Conservation (phyloP, 2,329 filamentous ascomycete species). For the Talaromyces sp. region DNA sequence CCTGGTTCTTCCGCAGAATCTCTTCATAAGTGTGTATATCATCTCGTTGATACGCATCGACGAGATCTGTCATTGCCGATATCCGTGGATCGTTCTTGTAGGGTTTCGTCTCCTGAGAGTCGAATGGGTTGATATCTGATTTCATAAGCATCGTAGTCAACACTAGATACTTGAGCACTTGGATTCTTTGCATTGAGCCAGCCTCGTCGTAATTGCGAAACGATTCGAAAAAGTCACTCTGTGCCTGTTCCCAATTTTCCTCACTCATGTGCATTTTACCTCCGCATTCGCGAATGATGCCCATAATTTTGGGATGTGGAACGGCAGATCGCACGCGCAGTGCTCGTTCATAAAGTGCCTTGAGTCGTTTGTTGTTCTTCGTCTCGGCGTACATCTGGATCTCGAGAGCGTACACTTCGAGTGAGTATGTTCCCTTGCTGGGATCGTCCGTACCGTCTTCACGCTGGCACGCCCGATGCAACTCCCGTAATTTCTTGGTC, state of each 20-base stretch:
- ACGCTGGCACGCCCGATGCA: constrained; percentile 83
- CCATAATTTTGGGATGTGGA: constrained; percentile 98
- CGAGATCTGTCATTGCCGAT: constrained; percentile 92
- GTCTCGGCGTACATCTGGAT: constrained; percentile 99
- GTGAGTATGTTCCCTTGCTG: constrained; percentile 90
- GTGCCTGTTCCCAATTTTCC: constrained; percentile 97
- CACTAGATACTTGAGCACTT: constrained; percentile 94
- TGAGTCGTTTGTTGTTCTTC: constrained; percentile 94
- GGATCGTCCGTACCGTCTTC: constrained; percentile 79
- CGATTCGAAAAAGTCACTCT: constrained; percentile 97
- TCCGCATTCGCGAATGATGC: constrained; percentile 95
- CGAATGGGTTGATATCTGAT: constrained; percentile 97
- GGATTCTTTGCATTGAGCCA: constrained; percentile 89
- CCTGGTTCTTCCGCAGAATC: constrained; percentile 80
- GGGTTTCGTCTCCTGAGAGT: constrained; percentile 97
- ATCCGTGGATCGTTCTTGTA: constrained; percentile 96
- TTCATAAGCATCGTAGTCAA: constrained; percentile 98
- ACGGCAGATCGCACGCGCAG: constrained; percentile 93
- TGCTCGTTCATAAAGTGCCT: constrained; percentile 85
- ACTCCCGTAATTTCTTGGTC: constrained; percentile 76
- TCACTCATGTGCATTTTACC: constrained; percentile 99
- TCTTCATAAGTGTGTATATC: constrained; percentile 89
- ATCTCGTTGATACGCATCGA: constrained; percentile 93
- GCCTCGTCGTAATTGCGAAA: constrained; percentile 99
- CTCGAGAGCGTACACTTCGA: constrained; percentile 94